Conservation (phyloP, 2,329 filamentous ascomycete genomes). For the Botrytis byssoidea region DNA sequence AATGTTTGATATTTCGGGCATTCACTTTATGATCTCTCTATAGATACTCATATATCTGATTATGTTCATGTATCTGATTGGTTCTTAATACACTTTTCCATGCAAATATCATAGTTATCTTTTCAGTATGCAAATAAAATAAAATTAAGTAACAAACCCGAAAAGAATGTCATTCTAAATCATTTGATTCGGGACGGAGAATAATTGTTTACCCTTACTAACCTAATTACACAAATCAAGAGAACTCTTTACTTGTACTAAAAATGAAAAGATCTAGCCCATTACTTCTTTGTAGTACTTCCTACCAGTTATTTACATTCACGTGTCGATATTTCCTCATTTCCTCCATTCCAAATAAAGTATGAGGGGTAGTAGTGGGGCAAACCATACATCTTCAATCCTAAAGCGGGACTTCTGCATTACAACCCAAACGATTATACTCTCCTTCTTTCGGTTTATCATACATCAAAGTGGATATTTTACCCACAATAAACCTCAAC, state of each 20-base stretch:
- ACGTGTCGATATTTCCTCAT: neutral
- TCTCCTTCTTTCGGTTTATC: neutral
- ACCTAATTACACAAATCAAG: neutral
- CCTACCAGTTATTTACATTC: constrained; percentile 1
- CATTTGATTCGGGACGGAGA: too few relatives aligned
- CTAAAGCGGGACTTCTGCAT: constrained; percentile 2
- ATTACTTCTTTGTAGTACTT: neutral
- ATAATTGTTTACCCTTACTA: neutral
- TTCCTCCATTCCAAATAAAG: neutral
- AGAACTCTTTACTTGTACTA: neutral
- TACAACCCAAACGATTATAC: neutral
- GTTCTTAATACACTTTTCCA: neutral
- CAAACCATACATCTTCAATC: neutral
- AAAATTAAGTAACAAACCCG: neutral
- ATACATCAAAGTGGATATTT: constrained; percentile 5
- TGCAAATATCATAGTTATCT: neutral
- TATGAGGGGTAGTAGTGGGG: constrained; percentile 16
- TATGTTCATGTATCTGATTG: neutral
- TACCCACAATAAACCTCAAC: neutral
- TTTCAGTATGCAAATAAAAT: neutral
- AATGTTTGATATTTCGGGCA: neutral
- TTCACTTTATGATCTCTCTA: neutral
- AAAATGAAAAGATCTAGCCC: neutral
- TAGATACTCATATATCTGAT: neutral
- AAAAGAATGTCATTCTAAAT: neutral